Evolutionary conservation across 139 green algal genomes (phyloP).

Genomic region (Tetratostichococcus sp.): DNA sequence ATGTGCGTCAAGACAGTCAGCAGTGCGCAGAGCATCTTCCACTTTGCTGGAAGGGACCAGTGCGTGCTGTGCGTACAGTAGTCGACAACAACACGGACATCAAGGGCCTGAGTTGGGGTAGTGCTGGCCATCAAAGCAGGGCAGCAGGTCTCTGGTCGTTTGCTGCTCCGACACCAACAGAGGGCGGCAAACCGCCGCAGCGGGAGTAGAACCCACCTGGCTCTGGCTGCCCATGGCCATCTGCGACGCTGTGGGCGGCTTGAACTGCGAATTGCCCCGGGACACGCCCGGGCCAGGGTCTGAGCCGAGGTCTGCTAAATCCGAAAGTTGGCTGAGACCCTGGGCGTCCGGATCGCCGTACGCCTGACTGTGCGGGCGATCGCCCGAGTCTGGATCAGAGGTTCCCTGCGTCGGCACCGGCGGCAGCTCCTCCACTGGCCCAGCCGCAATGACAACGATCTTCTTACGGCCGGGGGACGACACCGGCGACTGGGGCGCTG

Average conservation of each 20-base stretch:
- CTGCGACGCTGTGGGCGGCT: neutral
- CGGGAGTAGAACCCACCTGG: neutral
- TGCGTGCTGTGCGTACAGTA: too few relatives aligned
- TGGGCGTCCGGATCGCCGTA: neutral
- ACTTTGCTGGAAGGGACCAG: too few relatives aligned
- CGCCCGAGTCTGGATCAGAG: neutral
- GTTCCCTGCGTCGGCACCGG: too few relatives aligned
- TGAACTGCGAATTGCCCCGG: neutral
- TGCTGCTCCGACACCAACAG: neutral
- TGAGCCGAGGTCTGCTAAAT: neutral
- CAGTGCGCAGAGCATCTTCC: neutral
- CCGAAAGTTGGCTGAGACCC: neutral
- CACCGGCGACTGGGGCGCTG: too few relatives aligned
- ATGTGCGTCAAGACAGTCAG: too few relatives aligned
- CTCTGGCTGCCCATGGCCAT: neutral
- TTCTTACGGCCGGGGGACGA: too few relatives aligned
- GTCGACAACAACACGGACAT: too few relatives aligned
- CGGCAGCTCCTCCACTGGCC: too few relatives aligned
- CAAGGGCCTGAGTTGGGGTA: too few relatives aligned
- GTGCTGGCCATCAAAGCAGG: neutral
- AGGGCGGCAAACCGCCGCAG: too few relatives aligned
- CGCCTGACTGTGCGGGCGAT: neutral
- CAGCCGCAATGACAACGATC: too few relatives aligned
- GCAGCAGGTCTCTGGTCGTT: neutral
- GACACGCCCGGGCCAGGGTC: neutral